Percentiles rank a stretch among this genome's conserved stretches.
Evolutionary conservation across 2,329 filamentous ascomycete genomes (phyloP).

Genomic region (Cyclaneusma minus): DNA sequence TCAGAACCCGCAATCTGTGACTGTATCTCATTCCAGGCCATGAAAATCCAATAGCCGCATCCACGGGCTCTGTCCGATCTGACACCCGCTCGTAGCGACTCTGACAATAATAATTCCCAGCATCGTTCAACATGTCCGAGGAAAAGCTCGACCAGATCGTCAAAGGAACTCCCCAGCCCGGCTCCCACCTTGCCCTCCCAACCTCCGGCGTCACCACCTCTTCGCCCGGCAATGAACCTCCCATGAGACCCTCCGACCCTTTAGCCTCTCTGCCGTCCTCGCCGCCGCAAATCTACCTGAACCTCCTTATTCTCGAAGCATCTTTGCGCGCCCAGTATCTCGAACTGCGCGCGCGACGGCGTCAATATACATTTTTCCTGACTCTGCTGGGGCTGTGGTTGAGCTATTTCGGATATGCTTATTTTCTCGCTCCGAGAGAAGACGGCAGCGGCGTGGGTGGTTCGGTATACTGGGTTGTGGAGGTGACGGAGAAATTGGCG

Average conservation of each 20-base stretch:
- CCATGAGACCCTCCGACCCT: constrained; percentile 19
- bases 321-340: constrained; percentile 88
- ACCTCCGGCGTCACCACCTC: constrained; percentile 25
- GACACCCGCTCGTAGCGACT: too few species aligned
- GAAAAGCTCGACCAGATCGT: constrained; percentile 65
- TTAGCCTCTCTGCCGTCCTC: constrained; percentile 20
- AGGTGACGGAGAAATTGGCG: constrained; percentile 78
- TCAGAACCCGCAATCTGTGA: too few species aligned
- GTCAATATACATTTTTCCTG: constrained; percentile 88
- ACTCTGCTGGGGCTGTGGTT: constrained; percentile 69
- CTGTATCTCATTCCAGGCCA: too few species aligned
- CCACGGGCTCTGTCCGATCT: too few species aligned
- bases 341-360: constrained; percentile 69
- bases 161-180: constrained; percentile 67
- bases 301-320: constrained; percentile 90
- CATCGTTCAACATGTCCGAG: constrained; percentile 20
- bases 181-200: constrained; percentile 22
- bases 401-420: constrained; percentile 68
- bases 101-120: neutral
- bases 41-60: too few species aligned
- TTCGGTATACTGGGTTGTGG: constrained; percentile 90
- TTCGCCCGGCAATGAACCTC: constrained; percentile 16
- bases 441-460: constrained; percentile 85
- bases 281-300: constrained; percentile 64
- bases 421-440: constrained; percentile 91